A percentile compares a stretch with the other conserved stretches of the same genome.
Evolutionary conservation across 2,329 filamentous ascomycete genomes (phyloP).

Genomic region (Cladophialophora bantiana): DNA sequence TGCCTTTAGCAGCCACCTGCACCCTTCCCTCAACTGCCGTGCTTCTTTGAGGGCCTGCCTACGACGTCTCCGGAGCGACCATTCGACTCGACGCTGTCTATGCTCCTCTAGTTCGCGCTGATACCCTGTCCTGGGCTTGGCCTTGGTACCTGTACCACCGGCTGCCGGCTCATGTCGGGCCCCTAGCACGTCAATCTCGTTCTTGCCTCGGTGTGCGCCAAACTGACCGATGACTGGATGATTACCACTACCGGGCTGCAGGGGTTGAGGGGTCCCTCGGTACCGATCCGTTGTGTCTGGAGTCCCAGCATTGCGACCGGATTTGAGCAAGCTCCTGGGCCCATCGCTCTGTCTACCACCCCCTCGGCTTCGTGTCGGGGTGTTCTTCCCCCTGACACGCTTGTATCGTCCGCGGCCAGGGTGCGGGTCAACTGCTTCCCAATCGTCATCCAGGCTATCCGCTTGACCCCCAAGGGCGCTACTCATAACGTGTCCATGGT

Average conservation of each 20-base stretch:
- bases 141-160: slow-evolving; percentile 48
- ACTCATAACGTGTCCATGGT: slow-evolving; percentile 35
- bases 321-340: slow-evolving; percentile 53
- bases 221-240: slow-evolving; percentile 54
- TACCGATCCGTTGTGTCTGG: slow-evolving; percentile 36
- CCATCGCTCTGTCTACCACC: slow-evolving; percentile 39
- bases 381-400: slow-evolving; percentile 43
- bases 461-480: slow-evolving; percentile 37
- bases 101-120: slow-evolving; percentile 59
- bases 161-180: slow-evolving; percentile 45
- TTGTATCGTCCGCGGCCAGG: slow-evolving; percentile 50
- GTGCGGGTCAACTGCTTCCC: slow-evolving; percentile 46
- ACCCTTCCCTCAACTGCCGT: slow-evolving; percentile 48
- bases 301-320: slow-evolving; percentile 50
- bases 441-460: slow-evolving; percentile 49
- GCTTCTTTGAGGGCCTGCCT: slow-evolving; percentile 48
- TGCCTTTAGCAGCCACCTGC: slow-evolving; percentile 51
- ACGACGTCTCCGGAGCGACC: slow-evolving; percentile 54
- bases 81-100: slow-evolving; percentile 56
- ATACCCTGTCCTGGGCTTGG: slow-evolving; percentile 58
- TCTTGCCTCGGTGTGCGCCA: slow-evolving; percentile 24
- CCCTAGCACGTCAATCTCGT: slow-evolving; percentile 23
- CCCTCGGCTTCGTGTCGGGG: slow-evolving; percentile 42
- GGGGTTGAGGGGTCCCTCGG: slow-evolving; percentile 43
- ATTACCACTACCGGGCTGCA: slow-evolving; percentile 48